Percentiles rank a stretch among this genome's conserved stretches.
Evolutionary conservation across 305 asterid species (phyloP).

Genomic region (Lippia alba): DNA sequence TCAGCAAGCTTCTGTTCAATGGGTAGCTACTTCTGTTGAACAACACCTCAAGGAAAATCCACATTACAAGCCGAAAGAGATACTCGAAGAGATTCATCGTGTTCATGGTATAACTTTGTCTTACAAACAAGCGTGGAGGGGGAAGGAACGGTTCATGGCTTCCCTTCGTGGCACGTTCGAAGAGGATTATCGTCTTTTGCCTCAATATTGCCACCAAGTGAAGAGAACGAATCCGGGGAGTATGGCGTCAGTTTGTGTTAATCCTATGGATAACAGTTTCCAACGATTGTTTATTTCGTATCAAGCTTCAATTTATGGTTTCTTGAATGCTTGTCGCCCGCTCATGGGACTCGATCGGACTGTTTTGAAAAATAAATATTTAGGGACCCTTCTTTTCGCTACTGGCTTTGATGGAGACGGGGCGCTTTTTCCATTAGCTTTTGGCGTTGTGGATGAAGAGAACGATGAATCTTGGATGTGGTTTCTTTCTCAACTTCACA

Average conservation of each 20-base stretch:
- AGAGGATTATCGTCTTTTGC: conserved; percentile 70
- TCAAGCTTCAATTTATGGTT: conserved; percentile 74
- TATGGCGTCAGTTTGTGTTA: conserved; percentile 64
- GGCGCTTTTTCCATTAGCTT: conserved; percentile 68
- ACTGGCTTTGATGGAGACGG: conserved; percentile 81
- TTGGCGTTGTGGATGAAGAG: conserved; percentile 76
- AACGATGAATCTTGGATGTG: conserved; percentile 76
- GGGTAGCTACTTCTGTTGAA: conserved; percentile 78
- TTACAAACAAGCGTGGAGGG: conserved; percentile 85
- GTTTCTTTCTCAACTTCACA: conserved; percentile 71
- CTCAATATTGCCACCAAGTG: conserved; percentile 69
- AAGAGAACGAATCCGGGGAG: conserved; percentile 76
- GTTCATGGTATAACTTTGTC: conserved; percentile 72
- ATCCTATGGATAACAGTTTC: conserved; percentile 59
- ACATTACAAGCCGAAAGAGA: conserved; percentile 71
- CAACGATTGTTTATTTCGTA: conserved; percentile 68
- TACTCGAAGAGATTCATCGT: conserved; percentile 75
- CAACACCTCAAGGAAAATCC: conserved; percentile 66
- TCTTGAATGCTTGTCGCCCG: conserved; percentile 68
- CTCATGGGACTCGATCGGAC: conserved; percentile 67
- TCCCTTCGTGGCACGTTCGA: conserved; percentile 73
- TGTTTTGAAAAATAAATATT: conserved; percentile 63
- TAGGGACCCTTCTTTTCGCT: conserved; percentile 67
- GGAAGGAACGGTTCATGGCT: conserved; percentile 71
- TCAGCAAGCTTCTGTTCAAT: conserved; percentile 80